These are phyloP conservation scores for Crepidotus variabilis DNA, from an alignment of 768 basidiomycete species.

Conservation along the genomic window DNA sequence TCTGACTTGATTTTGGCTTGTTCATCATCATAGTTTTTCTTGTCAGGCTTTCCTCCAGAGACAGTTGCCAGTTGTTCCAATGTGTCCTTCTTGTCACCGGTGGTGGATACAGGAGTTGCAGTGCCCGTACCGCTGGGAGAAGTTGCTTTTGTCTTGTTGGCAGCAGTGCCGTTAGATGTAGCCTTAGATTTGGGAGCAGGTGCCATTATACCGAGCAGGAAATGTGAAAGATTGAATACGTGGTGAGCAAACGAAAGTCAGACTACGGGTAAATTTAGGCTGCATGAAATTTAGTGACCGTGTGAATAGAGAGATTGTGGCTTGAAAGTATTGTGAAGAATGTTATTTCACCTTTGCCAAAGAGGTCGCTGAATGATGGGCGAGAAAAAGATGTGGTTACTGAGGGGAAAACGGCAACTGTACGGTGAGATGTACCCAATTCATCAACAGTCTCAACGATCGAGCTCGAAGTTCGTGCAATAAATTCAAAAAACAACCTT, in stretches of 20 bases:
- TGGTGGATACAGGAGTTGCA: constrained; percentile 41
- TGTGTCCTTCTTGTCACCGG: constrained; percentile 39
- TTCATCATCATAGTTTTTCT: constrained; percentile 77
- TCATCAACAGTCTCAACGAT: too few relatives aligned
- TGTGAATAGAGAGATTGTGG: constrained; percentile 14
- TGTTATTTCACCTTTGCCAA: too few relatives aligned
- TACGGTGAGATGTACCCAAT: too few relatives aligned
- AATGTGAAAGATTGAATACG: constrained; percentile 11
- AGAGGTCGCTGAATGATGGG: too few relatives aligned
- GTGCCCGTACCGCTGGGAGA: constrained; percentile 39
- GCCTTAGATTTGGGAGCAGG: constrained; percentile 53
- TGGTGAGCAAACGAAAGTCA: constrained; percentile 13
- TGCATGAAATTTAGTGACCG: constrained; percentile 20
- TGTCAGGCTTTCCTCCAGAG: constrained; percentile 73
- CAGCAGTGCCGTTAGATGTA: constrained; percentile 34
- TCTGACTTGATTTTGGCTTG: constrained; percentile 79
- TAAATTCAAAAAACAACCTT: constrained; percentile 55
- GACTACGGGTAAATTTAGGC: constrained; percentile 18
- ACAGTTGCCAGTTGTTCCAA: constrained; percentile 31
- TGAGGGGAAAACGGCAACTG: too few relatives aligned
- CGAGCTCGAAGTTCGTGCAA: too few relatives aligned
- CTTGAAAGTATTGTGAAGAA: not conserved
- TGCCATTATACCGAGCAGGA: constrained; percentile 24
- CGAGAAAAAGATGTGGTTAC: too few relatives aligned
- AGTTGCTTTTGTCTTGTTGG: constrained; percentile 36